These are phyloP conservation scores for Calonectria pteridis DNA, from an alignment of 2,329 filamentous ascomycete genomes.

Conservation along the genomic window DNA sequence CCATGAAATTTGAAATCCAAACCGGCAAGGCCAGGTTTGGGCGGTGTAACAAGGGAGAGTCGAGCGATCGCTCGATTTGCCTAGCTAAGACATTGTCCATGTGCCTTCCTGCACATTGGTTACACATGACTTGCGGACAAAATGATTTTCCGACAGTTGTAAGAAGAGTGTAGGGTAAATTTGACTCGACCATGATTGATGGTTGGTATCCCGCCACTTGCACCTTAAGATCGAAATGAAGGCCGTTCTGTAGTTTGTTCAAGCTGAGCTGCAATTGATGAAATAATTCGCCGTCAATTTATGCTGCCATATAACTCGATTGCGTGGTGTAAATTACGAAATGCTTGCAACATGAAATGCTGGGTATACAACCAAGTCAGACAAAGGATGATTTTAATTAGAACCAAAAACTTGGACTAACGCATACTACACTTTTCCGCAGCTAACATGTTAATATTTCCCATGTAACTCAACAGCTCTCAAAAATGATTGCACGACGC, in stretches of 20 bases:
- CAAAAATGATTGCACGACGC: neutral
- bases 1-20: neutral
- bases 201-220: neutral
- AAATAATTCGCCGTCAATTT: no score
- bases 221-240: no score
- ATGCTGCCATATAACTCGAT: neutral
- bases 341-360: neutral
- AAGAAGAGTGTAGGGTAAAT: neutral
- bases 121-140: neutral
- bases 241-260: neutral
- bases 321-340: neutral
- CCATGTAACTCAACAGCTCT: neutral
- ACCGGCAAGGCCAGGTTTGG: no score
- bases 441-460: neutral
- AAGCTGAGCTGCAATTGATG: neutral
- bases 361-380: neutral
- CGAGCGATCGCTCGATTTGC: neutral
- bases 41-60: neutral
- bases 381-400: no score
- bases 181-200: neutral
- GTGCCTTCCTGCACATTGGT: neutral
- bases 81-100: neutral
- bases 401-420: no score
- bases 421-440: no score
- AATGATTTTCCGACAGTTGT: neutral